Base-by-base conservation (phyloP, 352 stramenopile genomes). In the Globisporangium abappressorium region DNA sequence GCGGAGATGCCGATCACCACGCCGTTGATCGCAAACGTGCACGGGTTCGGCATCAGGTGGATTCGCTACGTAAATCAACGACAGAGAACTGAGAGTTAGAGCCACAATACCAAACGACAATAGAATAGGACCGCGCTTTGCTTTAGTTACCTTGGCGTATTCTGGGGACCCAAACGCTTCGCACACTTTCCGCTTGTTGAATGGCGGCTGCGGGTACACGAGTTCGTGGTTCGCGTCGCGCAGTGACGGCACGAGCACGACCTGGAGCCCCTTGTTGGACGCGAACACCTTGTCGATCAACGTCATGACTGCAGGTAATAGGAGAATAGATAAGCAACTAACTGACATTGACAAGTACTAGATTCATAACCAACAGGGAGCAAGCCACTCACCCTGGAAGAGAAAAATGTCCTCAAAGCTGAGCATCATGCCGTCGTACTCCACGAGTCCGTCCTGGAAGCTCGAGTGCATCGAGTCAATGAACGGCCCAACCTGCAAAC, bases 211-310 rank as follows among this genome's bases (percentile, higher is more conserved):
- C 20, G 95, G 93, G 65, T 94, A 98, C 57, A 99, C 96, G 51
- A 86, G 96, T 66, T 98, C 92, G 68, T 98, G 94, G 69, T 98
- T 90, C 0, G 92, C 97, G 79, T 99, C 97, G 14, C 97, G 89
- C 15, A 98, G 64, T n/a, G 93, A 98, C 12, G 97, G 97, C 36
- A 99, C 87, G 43, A 99, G 76, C 0, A 99, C 85, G 71, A 99
- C 91, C 61, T 95, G 86, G 38, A 93, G 73, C 3, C 68, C 58
- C 8, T 77, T 58, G 68, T 90, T 69, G 18, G 80, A 75, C 24
- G 68, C 71, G 33, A 94, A 56, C 1, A 94, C 75, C 49, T 78
- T 90, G 73, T 95, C 80, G 55, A 95, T 60, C 33, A 84, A 66
- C 5, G 84, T 79, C 84, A 94, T 91, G 24, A 95, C 88, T 95